phyloP scores from a whole-genome alignment of 73 alveolate species.

The Tetrahymena elliotti region DNA sequence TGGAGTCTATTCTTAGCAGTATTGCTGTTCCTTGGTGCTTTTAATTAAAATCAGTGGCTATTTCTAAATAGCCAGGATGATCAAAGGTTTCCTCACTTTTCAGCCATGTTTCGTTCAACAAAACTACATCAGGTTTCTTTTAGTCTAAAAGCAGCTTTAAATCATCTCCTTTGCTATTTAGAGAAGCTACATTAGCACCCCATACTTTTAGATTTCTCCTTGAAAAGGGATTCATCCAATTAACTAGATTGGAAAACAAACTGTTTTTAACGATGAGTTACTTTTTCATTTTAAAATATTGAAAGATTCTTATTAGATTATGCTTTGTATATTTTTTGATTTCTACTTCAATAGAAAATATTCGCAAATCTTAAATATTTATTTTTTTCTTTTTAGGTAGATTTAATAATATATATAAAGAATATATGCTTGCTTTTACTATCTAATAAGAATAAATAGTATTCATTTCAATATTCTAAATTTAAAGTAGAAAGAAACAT shows the following conservation, averaged over 20 bases:
- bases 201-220: background rate
- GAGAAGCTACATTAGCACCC: background rate
- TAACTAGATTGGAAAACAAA: background rate
- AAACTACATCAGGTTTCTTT: background rate
- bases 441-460: background rate
- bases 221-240: background rate
- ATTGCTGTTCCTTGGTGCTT: background rate
- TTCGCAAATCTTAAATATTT: too few species aligned
- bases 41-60: background rate
- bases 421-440: background rate
- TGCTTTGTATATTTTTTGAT: background rate
- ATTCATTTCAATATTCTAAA: background rate
- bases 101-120: background rate
- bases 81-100: background rate
- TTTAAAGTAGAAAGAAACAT: background rate
- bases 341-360: background rate
- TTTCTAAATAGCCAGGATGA: background rate
- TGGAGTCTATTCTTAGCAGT: background rate
- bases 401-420: too few species aligned
- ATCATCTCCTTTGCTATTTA: background rate
- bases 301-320: background rate
- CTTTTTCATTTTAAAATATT: background rate
- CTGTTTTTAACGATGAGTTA: background rate
- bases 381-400: background rate
- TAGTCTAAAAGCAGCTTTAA: background rate